Evolutionary conservation across 495 filamentous ascomycete species (phyloP), one percentile per base, ranked within the genome.

Genomic region (Polyplosphaeria fusca): DNA sequence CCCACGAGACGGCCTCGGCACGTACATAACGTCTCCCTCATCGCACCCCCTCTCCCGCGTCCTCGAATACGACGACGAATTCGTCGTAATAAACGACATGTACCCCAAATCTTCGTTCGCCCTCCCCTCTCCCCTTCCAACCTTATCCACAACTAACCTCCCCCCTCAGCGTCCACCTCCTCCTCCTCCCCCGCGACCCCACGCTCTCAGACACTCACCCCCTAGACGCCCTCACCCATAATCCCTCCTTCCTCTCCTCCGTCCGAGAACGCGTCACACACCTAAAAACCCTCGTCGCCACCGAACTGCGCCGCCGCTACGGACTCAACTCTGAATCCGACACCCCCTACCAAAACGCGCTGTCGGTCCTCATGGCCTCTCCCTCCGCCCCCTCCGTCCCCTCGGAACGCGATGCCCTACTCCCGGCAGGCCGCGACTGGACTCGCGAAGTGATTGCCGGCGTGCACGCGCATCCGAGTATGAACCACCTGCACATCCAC

Each of bases 401-500:
- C n/a, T 4, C 16, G 11, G 37, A 42, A 12, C 43, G 44, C n/a
- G 51, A 47, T 16, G 45, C 61, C 1, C 22, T 32, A 0, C 60
- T 64, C 7, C 89, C 91, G 0, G 56, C 65, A 0, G 90, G 90
- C 0, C 74, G 91, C 18, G 83, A 95, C 67, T 98, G 89, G 87
- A 74, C 77, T 35, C 68, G 69, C n/a, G 89, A 93, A 23, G 77
- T 96, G 50, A 78, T 82, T 38, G 78, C 83, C 14, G 93, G 93
- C 19, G 75, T 95, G 0, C 93, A 98, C 73, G 86, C 87, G 2
- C 78, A 82, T 51, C 93, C 93, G n/a, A 87, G 82, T 18, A 95
- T 98, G 93, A 85, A 82, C 49, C 89, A 96, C 71, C 70, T 98
- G 50, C 93, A 98, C 70, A 77, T 98, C 16, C 93, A 98, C 71